Evolutionary conservation across 495 filamentous ascomycete species (phyloP).

Genomic region (Penicillium argentinense): DNA sequence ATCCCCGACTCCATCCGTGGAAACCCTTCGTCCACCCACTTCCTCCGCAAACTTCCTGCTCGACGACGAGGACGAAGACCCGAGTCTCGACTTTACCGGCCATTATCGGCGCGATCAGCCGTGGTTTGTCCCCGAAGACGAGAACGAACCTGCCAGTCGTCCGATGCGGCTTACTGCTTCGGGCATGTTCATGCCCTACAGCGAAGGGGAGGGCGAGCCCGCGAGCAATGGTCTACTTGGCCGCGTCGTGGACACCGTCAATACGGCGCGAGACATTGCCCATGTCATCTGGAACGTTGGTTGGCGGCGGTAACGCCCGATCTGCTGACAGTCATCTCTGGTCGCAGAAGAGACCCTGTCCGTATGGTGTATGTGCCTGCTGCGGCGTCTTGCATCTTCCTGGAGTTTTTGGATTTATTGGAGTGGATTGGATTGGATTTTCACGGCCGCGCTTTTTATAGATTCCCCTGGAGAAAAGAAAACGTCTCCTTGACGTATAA

Average conservation of each 20-base stretch:
- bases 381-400: background rate
- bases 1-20: conserved; percentile 72
- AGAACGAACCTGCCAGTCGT: conserved; percentile 36
- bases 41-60: conserved; percentile 70
- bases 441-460: no score
- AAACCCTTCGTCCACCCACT: conserved; percentile 72
- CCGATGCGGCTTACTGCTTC: conserved; percentile 68
- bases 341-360: no score
- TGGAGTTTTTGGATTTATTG: conserved; percentile 2
- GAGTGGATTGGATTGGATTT: no score
- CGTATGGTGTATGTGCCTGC: no score
- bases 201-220: conserved; percentile 65
- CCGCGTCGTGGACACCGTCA: conserved; percentile 87
- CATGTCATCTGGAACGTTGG: conserved; percentile 99
- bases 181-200: conserved; percentile 85
- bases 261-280: conserved; percentile 93
- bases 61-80: conserved; percentile 65
- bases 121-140: conserved; percentile 42
- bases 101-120: conserved; percentile 25
- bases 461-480: no score
- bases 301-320: conserved; percentile 66
- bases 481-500: no score
- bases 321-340: no score
- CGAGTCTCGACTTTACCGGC: conserved; percentile 45
- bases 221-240: conserved; percentile 66